Percentiles rank a stretch among this genome's conserved stretches.
Evolutionary conservation across 1,139 yeast species (phyloP).

Genomic region (Dujonia santamariae): DNA sequence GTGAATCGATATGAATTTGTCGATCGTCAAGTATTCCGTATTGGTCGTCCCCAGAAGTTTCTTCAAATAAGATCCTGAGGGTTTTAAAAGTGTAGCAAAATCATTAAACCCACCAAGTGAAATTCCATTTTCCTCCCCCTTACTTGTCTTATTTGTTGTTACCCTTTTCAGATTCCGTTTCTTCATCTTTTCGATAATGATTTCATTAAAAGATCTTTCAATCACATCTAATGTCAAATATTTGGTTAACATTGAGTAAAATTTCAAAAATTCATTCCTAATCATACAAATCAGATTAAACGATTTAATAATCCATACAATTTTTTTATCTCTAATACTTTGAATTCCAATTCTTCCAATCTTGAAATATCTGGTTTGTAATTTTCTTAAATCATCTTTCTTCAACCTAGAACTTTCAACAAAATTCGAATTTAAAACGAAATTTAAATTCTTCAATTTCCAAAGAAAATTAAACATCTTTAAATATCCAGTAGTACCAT

Average conservation of each 20-base stretch:
- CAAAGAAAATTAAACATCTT: slow-evolving; percentile 84
- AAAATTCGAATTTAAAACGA: slow-evolving; percentile 44
- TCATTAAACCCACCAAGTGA: neutral
- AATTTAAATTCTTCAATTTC: slow-evolving; percentile 65
- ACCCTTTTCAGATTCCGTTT: slow-evolving; percentile 1
- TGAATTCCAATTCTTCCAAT: slow-evolving; percentile 1
- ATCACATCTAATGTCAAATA: slow-evolving; percentile 49
- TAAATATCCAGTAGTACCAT: slow-evolving; percentile 56
- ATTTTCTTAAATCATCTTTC: slow-evolving; percentile 29
- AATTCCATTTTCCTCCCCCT: neutral
- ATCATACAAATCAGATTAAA: slow-evolving; percentile 42
- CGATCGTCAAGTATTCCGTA: slow-evolving; percentile 32
- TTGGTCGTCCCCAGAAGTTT: neutral
- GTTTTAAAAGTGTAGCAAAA: neutral
- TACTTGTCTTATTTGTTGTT: neutral
- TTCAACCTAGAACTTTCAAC: slow-evolving; percentile 32
- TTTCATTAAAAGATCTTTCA: slow-evolving; percentile 36
- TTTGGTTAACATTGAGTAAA: slow-evolving; percentile 39
- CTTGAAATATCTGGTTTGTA: slow-evolving; percentile 15
- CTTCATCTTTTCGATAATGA: slow-evolving; percentile 19
- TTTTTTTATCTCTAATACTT: slow-evolving; percentile 20
- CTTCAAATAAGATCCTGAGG: neutral
- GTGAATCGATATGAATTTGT: slow-evolving; percentile 46
- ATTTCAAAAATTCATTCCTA: slow-evolving; percentile 43
- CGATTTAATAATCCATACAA: slow-evolving; percentile 27